phyloP scores from a whole-genome alignment of 139 green algal species.

The Chlorella sp. region DNA sequence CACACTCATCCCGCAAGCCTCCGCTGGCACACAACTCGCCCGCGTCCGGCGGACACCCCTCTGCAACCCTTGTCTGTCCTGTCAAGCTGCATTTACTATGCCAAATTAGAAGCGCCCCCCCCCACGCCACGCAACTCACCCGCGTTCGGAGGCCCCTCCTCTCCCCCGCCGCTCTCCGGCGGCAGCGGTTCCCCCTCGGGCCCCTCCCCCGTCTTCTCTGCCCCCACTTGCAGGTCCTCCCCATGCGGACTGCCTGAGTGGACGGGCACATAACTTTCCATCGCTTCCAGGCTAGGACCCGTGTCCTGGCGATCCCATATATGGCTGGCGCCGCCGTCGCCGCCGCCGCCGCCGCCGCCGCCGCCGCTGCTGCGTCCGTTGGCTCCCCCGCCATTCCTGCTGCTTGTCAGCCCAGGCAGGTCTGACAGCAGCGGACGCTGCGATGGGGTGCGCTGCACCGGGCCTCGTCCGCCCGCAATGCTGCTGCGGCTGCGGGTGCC shows the following conservation, averaged over 20 bases:
- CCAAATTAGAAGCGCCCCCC: too few species aligned
- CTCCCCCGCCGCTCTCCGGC: not conserved
- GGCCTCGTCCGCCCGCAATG: not conserved
- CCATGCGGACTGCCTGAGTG: not conserved
- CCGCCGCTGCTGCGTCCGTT: not conserved
- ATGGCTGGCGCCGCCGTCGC: not conserved
- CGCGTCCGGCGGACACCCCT: too few species aligned
- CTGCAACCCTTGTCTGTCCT: too few species aligned
- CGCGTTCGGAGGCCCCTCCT: not conserved
- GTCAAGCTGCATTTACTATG: too few species aligned
- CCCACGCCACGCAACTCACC: not conserved
- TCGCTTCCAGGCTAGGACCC: not conserved
- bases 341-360: conserved; percentile 11
- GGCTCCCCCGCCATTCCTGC: not conserved
- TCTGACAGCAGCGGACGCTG: not conserved
- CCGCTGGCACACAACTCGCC: too few species aligned
- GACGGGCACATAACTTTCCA: not conserved
- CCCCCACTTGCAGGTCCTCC: not conserved
- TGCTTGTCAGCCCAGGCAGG: too few species aligned
- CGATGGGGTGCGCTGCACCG: not conserved
- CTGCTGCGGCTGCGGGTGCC: not conserved
- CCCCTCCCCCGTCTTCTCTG: conserved; percentile 18
- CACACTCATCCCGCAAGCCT: too few species aligned
- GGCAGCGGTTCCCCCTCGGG: not conserved
- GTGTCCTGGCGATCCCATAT: too few species aligned